Conservation (phyloP, 805 yeast species). For the Nadsonia fulvescens region DNA sequence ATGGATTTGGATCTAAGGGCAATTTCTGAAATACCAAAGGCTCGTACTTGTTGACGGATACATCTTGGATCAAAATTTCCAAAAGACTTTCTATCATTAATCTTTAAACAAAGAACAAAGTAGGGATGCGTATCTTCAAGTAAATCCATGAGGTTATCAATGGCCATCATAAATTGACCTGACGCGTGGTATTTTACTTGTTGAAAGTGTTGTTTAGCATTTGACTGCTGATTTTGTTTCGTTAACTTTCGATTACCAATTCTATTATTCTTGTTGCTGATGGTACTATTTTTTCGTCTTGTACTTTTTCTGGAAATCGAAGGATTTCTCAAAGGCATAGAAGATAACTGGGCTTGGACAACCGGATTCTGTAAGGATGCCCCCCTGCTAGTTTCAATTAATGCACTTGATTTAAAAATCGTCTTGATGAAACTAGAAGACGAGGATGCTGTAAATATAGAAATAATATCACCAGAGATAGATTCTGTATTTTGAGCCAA, state of each 20-base stretch:
- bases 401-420: slow-evolving; percentile 20
- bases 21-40: slow-evolving; percentile 24
- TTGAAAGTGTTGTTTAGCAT: slow-evolving; percentile 1
- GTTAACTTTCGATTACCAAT: too few relatives aligned
- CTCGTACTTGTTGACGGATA: slow-evolving; percentile 24
- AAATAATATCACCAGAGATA: slow-evolving; percentile 23
- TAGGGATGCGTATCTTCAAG: slow-evolving; percentile 23
- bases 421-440: slow-evolving; percentile 20
- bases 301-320: slow-evolving; percentile 14
- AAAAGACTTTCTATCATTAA: slow-evolving; percentile 22
- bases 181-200: slow-evolving; percentile 12
- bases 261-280: too few relatives aligned
- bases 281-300: slow-evolving; percentile 5
- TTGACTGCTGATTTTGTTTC: too few relatives aligned
- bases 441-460: slow-evolving; percentile 21
- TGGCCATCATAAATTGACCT: slow-evolving; percentile 19
- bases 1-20: slow-evolving; percentile 21
- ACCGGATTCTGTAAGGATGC: slow-evolving; percentile 10
- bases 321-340: slow-evolving; percentile 24
- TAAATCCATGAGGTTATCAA: slow-evolving; percentile 20
- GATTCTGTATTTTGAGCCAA: slow-evolving; percentile 36
- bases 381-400: slow-evolving; percentile 17
- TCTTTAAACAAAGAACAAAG: slow-evolving; percentile 24
- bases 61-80: slow-evolving; percentile 25
- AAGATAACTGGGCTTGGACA: slow-evolving; percentile 22